Base-by-base conservation (phyloP, 805 yeast genomes). In the Candida ipomoeae region DNA sequence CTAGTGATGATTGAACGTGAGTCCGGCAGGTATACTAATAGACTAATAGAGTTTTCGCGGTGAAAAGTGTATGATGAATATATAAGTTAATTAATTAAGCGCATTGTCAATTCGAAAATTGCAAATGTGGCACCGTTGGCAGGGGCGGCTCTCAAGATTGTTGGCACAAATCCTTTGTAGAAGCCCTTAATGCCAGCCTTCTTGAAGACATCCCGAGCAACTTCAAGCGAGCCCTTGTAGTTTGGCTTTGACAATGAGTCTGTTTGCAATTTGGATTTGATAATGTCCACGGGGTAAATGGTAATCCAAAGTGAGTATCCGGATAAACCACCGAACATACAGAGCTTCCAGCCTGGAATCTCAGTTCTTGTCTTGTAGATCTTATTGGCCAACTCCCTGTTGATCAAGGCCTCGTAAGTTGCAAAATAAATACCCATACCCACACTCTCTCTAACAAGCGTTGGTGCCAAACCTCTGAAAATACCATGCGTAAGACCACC, bases 121-220 rank as follows among this genome's bases (percentile, higher is more conserved):
- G 89, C 85, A 70, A 94, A 94, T 0, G 99, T 95, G 31, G 95
- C 96, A 39, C 96, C 99, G 65, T 94, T 95, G 3, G 95, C 99
- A 0, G 99, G 99, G 3, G 96, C 96, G 45, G 99, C 98, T 71
- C 99, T 85, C 56, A 94, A 73, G 55, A 94, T 81, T 0, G 98
- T 91, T 36, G 99, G 97, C 17, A 82, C 69, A 64, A 95, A 91
- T 1, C 99, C 99, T 69, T 85, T 85, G 70, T 88, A 87, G 62
- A 94, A 87, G 0, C 96, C 96, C 55, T 75, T 75, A 23, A 82
- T 51, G 26, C 98, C 97, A 47, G 76, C 74, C n/a, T 76, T 73
- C 44, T 65, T 67, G 62, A 65, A 77, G 20, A 89, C 76, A 50
- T 77, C 74, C 50, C 65, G 75, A 15, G 80, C 70, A 26, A 89